A percentile compares a stretch with the other conserved stretches of the same genome.
phyloP scores from a whole-genome alignment of 2,329 filamentous ascomycete species.

The Aureobasidium mangrovei region DNA sequence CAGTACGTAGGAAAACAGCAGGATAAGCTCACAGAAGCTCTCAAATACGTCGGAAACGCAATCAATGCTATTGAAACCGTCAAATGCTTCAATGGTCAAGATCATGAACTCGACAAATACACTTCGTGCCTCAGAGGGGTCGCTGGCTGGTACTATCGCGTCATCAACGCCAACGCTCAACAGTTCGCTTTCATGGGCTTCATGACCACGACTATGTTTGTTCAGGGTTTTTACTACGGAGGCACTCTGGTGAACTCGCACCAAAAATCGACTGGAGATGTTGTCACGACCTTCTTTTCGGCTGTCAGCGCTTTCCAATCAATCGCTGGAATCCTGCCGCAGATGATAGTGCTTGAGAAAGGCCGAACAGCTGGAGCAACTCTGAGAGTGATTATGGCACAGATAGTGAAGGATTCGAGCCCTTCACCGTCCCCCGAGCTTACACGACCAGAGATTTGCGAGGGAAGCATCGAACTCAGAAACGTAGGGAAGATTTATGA shows the following conservation, averaged over 20 bases:
- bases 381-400: conserved; percentile 42
- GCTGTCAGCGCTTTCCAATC: conserved; percentile 68
- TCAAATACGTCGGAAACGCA: conserved; percentile 62
- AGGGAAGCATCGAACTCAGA: conserved; percentile 60
- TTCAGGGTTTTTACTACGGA: conserved; percentile 86
- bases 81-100: conserved; percentile 73
- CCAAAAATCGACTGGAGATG: conserved; percentile 51
- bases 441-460: conserved; percentile 35
- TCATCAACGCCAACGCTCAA: conserved; percentile 58
- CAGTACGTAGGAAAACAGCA: conserved; percentile 62
- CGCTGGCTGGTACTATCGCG: conserved; percentile 54
- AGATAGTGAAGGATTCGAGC: conserved; percentile 24
- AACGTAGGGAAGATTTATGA: conserved; percentile 44
- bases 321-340: conserved; percentile 64
- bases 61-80: conserved; percentile 72
- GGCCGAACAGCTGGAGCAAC: conserved; percentile 64
- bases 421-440: conserved; percentile 17
- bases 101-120: conserved; percentile 61
- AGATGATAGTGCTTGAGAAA: conserved; percentile 69
- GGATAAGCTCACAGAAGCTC: conserved; percentile 56
- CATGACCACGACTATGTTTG: conserved; percentile 69
- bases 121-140: conserved; percentile 47
- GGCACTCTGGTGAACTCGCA: conserved; percentile 57
- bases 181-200: conserved; percentile 68
- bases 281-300: conserved; percentile 80